Base-by-base conservation (phyloP, 768 basidiomycete genomes). In the Xerocomus brunneocitrinus region DNA sequence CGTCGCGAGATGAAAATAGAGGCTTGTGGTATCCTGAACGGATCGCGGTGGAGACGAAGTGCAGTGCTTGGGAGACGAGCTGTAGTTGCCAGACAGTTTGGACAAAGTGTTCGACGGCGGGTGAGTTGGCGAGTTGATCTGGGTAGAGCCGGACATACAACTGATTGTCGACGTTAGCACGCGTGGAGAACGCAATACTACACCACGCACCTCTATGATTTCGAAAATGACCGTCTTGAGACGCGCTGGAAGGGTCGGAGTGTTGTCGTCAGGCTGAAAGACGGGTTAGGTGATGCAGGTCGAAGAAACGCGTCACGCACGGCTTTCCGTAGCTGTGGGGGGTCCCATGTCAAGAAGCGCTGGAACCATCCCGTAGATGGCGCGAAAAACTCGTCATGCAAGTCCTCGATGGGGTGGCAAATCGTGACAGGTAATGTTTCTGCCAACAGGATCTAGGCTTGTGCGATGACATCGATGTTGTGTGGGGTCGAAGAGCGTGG, bases 361-460 rank as follows among this genome's bases (percentile, higher is more conserved):
- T 91, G 82, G 66, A 98, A 88, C 74, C 83, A 84, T 2, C 89
- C 89, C 3, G 69, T 73, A 0, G 73, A 73, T 1, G 83, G 75
- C 4, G 78, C 84, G 69, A 98, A 97, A 68, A 95, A 97, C 55
- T 87, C 81, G 19, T 79, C 74, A 54, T 94, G 83, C 27, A 83
- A 75, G 63, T 98, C 97, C 67, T 99, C 97, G 61, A 99, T 85
- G 58, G 13, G 93, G 92, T 4, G 95, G 97, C 16, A 98, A 76
- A 71, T 99, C 97, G 58, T 98, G 95, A 60, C 89, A 90, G 2
- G 89, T 93, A 58, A 99, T 82, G 69, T 82, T 34, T 95, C 89
- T 16, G 89, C 76, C 14, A 97, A 76, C 7, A 93, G 76, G 19
- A 85, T 80, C 78, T 91, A 85, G 0, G 81, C 79, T 57, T 90